Base-by-base conservation (phyloP, 805 yeast species). In the Ogataea philodendri region DNA sequence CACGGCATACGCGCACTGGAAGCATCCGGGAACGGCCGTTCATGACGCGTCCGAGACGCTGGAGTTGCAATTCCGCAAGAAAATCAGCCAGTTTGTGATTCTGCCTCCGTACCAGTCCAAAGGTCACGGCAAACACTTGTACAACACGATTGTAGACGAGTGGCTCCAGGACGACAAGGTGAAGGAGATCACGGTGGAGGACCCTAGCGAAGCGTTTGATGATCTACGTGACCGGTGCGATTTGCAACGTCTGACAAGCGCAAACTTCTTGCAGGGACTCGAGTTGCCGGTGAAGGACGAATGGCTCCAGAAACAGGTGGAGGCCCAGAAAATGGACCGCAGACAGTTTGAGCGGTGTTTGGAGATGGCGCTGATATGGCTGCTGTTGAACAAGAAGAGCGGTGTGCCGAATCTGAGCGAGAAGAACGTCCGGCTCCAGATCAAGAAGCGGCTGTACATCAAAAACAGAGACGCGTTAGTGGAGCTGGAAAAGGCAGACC, bases 171-270 rank as follows among this genome's bases (percentile, higher is more conserved):
- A 84, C 45, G 51, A 56, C 0, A 41, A 52, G 2, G 76, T 88
- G 15, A 60, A 64, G 21, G 95, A 89, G 49, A 71, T 93, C 24
- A 86, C 90, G 0, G 87, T 93, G 4, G 97, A 93, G 57, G 98
- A 93, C 57, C 97, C 97, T 3, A 84, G 83, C 53, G 96, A 88
- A 55, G 76, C 78, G 22, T 90, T 93, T 62, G 98, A 93, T 54
- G 94, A 85, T 53, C 65, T 93, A 47, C 71, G 98, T 40, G 97
- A 93, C 55, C 66, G 90, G 20, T 72, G 79, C 44, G 97, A 93
- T 53, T 65, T 87, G 46, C 60, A 63, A 39, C 63, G 80, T 48
- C 56, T 81, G 20, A 50, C 57, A 16, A 41, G 42, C 1, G 60
- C 63, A 4, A 44, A 42, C 1, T 50, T 63, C 29, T 52, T 69